Evolutionary conservation across 352 stramenopile genomes (phyloP).

Genomic region (Hyaloperonospora arabidopsidis): DNA sequence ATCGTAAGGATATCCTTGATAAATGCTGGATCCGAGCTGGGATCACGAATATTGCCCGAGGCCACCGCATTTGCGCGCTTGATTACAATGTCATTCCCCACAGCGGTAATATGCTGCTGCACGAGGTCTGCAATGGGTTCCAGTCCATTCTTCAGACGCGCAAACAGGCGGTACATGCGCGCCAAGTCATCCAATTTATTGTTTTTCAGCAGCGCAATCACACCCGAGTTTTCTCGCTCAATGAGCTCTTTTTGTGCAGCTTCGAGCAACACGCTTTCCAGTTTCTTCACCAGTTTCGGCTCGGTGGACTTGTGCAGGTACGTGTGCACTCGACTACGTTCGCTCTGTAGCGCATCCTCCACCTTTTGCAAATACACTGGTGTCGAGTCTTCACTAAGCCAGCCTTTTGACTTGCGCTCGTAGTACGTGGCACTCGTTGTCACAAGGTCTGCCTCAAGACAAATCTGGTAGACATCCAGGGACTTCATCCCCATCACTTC

Average conservation of each 20-base stretch:
- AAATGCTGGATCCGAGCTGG: slow-evolving; percentile 90
- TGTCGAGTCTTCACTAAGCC: slow-evolving; percentile 95
- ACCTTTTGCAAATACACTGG: slow-evolving; percentile 97
- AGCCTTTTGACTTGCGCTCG: slow-evolving; percentile 93
- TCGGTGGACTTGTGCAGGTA: slow-evolving; percentile 97
- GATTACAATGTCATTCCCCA: slow-evolving; percentile 84
- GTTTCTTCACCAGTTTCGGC: slow-evolving; percentile 89
- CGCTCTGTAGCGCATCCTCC: slow-evolving; percentile 70
- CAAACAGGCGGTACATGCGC: slow-evolving; percentile 98
- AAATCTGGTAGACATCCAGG: slow-evolving; percentile 93
- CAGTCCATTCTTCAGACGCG: slow-evolving; percentile 91
- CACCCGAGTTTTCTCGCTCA: slow-evolving; percentile 96
- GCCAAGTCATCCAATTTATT: slow-evolving; percentile 96
- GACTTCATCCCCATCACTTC: slow-evolving; percentile 96
- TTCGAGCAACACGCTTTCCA: slow-evolving; percentile 93
- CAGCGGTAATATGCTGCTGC: slow-evolving; percentile 90
- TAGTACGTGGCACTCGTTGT: slow-evolving; percentile 92
- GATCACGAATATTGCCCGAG: slow-evolving; percentile 91
- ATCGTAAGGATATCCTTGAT: slow-evolving; percentile 97
- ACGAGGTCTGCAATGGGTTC: slow-evolving; percentile 95
- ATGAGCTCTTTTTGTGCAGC: slow-evolving; percentile 93
- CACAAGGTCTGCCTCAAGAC: slow-evolving; percentile 93
- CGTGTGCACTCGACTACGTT: slow-evolving; percentile 84
- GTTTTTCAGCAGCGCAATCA: slow-evolving; percentile 93
- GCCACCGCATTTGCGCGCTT: slow-evolving; percentile 76